phyloP scores from a whole-genome alignment of 2,329 filamentous ascomycete genomes.

The Emericellopsis atlantica region DNA sequence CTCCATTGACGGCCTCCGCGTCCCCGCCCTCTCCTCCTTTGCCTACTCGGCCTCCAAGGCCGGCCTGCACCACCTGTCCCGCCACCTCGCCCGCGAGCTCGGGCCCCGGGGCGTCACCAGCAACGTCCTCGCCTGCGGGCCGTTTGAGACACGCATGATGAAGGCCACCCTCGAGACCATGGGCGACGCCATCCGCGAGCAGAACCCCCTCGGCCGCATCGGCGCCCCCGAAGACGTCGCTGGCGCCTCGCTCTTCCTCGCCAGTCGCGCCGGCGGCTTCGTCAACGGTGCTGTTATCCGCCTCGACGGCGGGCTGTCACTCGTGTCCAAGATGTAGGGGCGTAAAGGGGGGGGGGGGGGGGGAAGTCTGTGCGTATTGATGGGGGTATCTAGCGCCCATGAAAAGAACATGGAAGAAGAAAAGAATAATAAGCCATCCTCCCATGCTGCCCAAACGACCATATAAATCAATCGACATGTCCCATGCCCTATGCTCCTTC shows the following conservation, averaged over 20 bases:
- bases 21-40: conserved; percentile 45
- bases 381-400: too few species aligned
- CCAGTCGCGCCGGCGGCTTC: conserved; percentile 41
- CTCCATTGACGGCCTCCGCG: conserved; percentile 47
- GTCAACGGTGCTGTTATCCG: conserved; percentile 50
- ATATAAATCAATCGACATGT: too few species aligned
- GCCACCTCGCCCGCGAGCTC: conserved; percentile 46
- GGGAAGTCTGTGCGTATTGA: too few species aligned
- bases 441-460: too few species aligned
- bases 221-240: conserved; percentile 58
- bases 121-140: conserved; percentile 61
- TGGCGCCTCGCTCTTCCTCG: conserved; percentile 58
- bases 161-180: conserved; percentile 42
- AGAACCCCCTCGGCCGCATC: conserved; percentile 54
- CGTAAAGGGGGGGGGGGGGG: too few species aligned
- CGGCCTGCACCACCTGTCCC: conserved; percentile 48
- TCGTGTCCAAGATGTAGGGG: conserved; percentile 30
- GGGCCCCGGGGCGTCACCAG: conserved; percentile 47
- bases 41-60: conserved; percentile 51
- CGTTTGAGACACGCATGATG: conserved; percentile 61
- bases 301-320: conserved; percentile 43
- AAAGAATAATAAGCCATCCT: too few species aligned
- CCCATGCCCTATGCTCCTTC: too few species aligned
- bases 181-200: conserved; percentile 38
- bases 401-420: too few species aligned